These are phyloP conservation scores for Sporothrix mexicana DNA, from an alignment of 2,329 filamentous ascomycete genomes.

Conservation along the genomic window DNA sequence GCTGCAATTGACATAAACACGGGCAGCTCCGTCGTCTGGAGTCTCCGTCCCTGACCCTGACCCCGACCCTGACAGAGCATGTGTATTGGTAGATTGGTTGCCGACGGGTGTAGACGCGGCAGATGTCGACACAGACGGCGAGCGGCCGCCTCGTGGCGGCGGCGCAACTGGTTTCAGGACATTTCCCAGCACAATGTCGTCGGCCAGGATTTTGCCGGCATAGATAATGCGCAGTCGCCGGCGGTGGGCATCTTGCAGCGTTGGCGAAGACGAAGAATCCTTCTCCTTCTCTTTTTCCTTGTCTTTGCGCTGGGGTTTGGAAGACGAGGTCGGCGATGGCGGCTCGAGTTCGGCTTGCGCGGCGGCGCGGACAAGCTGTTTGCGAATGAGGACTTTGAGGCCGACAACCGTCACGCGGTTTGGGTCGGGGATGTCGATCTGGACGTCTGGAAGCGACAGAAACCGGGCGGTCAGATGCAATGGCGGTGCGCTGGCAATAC, in stretches of 20 bases:
- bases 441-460: constrained; percentile 81
- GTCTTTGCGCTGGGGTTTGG: neutral
- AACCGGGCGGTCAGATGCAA: constrained; percentile 89
- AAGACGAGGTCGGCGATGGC: constrained; percentile 46
- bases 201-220: constrained; percentile 82
- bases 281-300: constrained; percentile 17
- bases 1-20: constrained; percentile 91
- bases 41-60: neutral
- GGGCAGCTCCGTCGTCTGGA: constrained; percentile 49
- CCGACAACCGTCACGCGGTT: constrained; percentile 73
- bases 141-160: constrained; percentile 54
- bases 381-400: constrained; percentile 82
- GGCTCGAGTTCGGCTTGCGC: constrained; percentile 54
- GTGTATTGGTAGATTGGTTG: constrained; percentile 18
- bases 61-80: no score
- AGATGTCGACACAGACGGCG: constrained; percentile 38
- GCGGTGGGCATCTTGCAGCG: constrained; percentile 47
- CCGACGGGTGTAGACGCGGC: constrained; percentile 35
- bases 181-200: constrained; percentile 69
- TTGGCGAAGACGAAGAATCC: constrained; percentile 8
- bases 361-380: constrained; percentile 56
- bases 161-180: constrained; percentile 69
- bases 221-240: constrained; percentile 87
- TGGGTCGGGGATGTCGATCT: constrained; percentile 74
- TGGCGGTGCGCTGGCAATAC: constrained; percentile 42